Base-by-base conservation (phyloP, 371 early-diverging fungal genomes). In the Capillidium heterosporum region DNA sequence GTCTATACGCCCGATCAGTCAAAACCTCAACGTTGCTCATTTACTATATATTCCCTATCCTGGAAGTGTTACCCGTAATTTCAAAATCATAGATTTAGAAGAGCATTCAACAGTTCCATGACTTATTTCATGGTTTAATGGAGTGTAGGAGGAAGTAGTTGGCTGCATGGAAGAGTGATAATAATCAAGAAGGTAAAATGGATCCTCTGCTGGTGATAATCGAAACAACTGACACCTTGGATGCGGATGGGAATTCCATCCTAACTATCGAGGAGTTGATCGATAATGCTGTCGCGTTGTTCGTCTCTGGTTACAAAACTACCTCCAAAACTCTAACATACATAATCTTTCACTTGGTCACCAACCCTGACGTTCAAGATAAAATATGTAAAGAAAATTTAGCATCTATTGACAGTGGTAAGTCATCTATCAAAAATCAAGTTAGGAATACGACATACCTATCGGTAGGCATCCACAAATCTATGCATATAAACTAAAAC, bases 1-100 rank as follows among this genome's bases (percentile, higher is more conserved):
- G 11, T 54, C 48, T 15, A 60, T 48, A 43, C 61, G 63, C 10
- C 64, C 62, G 1, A 64, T 63, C 46, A 61, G 62, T 11, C 10
- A 54, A 13, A 46, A 44, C 15, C 41, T 40, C 28, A 42, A 41
- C 4, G 29, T 44, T 1, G 57, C 58, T 2, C 39, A 49, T 59
- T 53, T 56, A 32, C 24, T 53, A 41, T 53, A 57, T 28, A 23
- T 50, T 47, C 49, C 57, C 4, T 41, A 4, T 13, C 35, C 35
- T 35, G 35, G 35, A 35, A 13, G 13, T 7, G 35, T 13, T 43
- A n/a, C n/a, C 43, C n/a, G 5, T 43, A 43, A 21, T 11, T 10
- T 43, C 21, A 11, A 11, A 3, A 43, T 11, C n/a, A 11, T 4
- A 43, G n/a, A 10, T n/a, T 43, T 43, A 19, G 43, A 3, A 11